Base-by-base conservation (phyloP, 164 flowering plant species). In the Tinospora cordifolia region DNA sequence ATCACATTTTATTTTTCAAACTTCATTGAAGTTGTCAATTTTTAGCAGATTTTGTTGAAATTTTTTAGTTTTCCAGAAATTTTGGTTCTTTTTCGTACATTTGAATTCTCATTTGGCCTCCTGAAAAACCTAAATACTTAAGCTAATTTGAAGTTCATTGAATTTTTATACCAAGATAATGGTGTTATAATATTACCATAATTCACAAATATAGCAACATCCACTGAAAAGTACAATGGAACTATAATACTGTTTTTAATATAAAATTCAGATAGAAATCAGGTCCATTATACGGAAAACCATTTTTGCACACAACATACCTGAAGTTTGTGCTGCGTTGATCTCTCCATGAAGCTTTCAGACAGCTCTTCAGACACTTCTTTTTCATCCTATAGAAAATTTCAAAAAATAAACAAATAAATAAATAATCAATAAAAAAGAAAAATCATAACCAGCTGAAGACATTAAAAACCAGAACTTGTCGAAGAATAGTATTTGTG, bases 291-390 rank as follows among this genome's bases (percentile, higher is more conserved):
- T 51, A 51, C 14, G 4, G 58, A 13, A 51, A 51, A 51, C 58
- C 15, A 51, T 51, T 51, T 51, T 51, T 46, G 66, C 76, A 73
- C 6, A 44, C 9, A 51, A 51, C 58, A 51, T 34, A 90, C 98
- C 94, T 90, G 88, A 71, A 94, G 91, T 77, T 87, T 88, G 80
- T 92, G 92, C 40, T 83, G 73, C 22, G 79, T 86, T 74, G 98
- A 81, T 72, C 85, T 83, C 67, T 81, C 85, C 62, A 14, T 71
- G 2, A 84, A 81, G 60, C 79, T 71, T 15, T 88, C 87, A 22
- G 67, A 67, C 70, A 74, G 76, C 25, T 85, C 86, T 5, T 67
- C 12, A 0, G 73, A 71, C 75, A 74, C 40, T 57, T 83, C 88
- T 74, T 80, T 81, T 65, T 85, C 92, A 83, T 80, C 72, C 97